phyloP scores from a whole-genome alignment of 441 rosid genomes.

The Jatropha podagrica region DNA sequence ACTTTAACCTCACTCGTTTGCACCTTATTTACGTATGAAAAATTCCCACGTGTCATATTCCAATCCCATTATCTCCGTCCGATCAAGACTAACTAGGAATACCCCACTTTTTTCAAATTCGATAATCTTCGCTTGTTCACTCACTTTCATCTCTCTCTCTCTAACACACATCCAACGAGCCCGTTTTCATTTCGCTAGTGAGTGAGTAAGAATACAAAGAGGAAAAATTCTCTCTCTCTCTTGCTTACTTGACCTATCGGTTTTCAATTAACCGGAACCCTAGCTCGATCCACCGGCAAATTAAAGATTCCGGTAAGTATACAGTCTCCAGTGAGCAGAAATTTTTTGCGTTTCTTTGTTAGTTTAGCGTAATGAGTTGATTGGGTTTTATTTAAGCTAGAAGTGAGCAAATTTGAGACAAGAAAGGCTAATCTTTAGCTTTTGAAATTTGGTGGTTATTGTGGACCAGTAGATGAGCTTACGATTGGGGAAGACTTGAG shows the following conservation, averaged over 20 bases:
- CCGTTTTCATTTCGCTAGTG: conserved; percentile 15
- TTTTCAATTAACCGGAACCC: conserved; percentile 53
- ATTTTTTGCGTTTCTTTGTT: background rate
- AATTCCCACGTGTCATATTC: conserved; percentile 30
- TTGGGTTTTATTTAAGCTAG: conserved; percentile 13
- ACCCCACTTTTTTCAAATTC: conserved; percentile 32
- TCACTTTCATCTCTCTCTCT: conserved; percentile 5
- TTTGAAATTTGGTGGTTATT: conserved; percentile 18
- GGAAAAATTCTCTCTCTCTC: conserved; percentile 5
- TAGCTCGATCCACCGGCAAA: conserved; percentile 46
- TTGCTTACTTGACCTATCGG: background rate
- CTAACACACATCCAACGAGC: background rate
- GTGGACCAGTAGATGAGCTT: conserved; percentile 54
- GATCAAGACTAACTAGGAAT: conserved; percentile 27
- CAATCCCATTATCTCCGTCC: conserved; percentile 24
- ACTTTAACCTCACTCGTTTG: background rate
- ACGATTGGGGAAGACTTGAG: conserved; percentile 59
- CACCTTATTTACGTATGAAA: conserved; percentile 16
- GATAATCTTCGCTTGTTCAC: conserved; percentile 27
- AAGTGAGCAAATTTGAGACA: background rate
- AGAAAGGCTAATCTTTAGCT: conserved; percentile 14
- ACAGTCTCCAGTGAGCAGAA: conserved; percentile 1
- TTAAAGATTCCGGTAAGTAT: conserved; percentile 38
- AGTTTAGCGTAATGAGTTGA: background rate
- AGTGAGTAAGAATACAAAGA: background rate